Percentiles rank a stretch among this genome's conserved stretches.
Conservation (phyloP, 441 rosid genomes). For the Viola pubescens region DNA sequence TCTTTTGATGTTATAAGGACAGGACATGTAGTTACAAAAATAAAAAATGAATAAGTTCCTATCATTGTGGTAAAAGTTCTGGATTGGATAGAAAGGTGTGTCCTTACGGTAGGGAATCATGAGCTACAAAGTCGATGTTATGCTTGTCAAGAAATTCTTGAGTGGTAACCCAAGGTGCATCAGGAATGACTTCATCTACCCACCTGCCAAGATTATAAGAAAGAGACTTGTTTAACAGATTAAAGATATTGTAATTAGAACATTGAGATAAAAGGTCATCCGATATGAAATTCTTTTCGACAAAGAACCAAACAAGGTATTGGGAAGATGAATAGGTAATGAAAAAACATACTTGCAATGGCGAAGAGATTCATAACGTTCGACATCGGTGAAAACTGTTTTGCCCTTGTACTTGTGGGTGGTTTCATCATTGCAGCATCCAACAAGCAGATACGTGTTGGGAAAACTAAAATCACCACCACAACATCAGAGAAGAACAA, state of each 20-base stretch:
- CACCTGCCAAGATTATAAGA: constrained; percentile 36
- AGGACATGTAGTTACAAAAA: no score
- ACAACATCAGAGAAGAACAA: not conserved
- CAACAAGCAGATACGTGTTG: constrained; percentile 61
- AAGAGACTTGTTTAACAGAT: not conserved
- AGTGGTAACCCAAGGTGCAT: constrained; percentile 72
- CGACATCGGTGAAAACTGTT: constrained; percentile 65
- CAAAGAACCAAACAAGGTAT: no score
- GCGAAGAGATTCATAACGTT: constrained; percentile 74
- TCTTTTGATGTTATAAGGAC: no score
- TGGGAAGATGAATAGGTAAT: not conserved
- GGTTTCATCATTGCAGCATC: constrained; percentile 65
- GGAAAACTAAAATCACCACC: constrained; percentile 44
- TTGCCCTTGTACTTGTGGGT: constrained; percentile 73
- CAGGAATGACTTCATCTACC: constrained; percentile 78
- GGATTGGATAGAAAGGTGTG: no score
- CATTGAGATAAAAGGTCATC: not conserved
- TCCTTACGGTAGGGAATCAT: constrained; percentile 73
- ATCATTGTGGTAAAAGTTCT: no score
- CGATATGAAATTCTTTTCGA: not conserved
- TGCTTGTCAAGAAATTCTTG: constrained; percentile 67
- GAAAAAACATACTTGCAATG: constrained; percentile 57
- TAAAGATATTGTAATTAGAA: not conserved
- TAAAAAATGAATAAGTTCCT: no score
- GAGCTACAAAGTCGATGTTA: constrained; percentile 63